Evolutionary conservation across 1,284 basidiomycete species (phyloP), one percentile per base, ranked within the genome.

Genomic region (Cryptococcus sp.): DNA sequence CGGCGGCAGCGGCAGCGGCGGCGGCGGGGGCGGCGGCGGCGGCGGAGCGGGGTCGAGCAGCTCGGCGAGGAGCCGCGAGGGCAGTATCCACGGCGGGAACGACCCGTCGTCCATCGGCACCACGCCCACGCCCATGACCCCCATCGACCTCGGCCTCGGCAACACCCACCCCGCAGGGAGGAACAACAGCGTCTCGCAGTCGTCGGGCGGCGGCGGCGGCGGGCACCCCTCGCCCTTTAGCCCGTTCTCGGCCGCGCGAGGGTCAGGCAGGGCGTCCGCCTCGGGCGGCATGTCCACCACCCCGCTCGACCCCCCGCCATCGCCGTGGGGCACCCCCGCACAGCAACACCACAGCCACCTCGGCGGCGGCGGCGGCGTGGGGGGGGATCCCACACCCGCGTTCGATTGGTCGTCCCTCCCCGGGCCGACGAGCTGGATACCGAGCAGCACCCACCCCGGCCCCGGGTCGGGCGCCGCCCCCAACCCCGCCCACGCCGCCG

Each of bases 281-380:
- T 52, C 50, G 39, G 4, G 5, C 4, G 28, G 28, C 28, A 4
- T 52, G 45, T 65, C 62, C 1, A 68, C 68, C 2, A 71, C 71
- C 5, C 70, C 70, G 0, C 43, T 71, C 4, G 70, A 72, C 7
- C 61, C 61, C 1, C 65, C 71, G 24, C 58, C 67, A 3, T 63
- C 68, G 4, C 61, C 65, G 2, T 72, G 71, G 69, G 46, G 24
- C 23, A 40, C 23, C 13, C 18, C 36, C 11, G 46, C 33, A 4
- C 46, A 51, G 15, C 46, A 45, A 20, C 28, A 33, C 28, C n/a
- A n/a, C n/a, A n/a, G n/a, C n/a, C n/a, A n/a, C n/a, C n/a, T n/a
- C n/a, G n/a, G n/a, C n/a, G n/a, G n/a, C n/a, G n/a, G n/a, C n/a
- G n/a, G n/a, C n/a, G 42, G 42, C 23, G 20, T 46, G 15, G 24